Evolutionary conservation across 1,284 basidiomycete genomes (phyloP), one percentile per base, ranked within the genome.

Genomic region (Marasmius fiardii): DNA sequence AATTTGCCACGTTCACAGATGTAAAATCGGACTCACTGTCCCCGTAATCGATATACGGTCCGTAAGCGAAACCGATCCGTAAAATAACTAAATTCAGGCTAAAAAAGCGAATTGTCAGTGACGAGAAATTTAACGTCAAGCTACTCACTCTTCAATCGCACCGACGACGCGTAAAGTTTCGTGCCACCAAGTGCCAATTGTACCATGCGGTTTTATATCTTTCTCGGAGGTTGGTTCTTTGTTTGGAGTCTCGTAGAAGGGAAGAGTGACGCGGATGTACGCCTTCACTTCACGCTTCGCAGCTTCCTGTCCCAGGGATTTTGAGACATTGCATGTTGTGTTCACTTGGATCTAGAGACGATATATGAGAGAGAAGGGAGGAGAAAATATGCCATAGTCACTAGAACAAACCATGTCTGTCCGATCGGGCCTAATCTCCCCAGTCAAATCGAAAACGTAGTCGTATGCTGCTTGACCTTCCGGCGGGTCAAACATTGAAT

Each of bases 141-240:
- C n/a, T n/a, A n/a, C 39, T 56, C 66, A 90, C 86, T 83, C 80
- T 59, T 82, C 73, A 44, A 94, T 86, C n/a, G 81, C 80, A 37
- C 85, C 90, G 58, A 95, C 67, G 62, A 83, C 85, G 33, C 93
- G 81, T 41, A 92, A 71, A 1, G 88, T 83, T 74, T 95, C 93
- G 65, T 95, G 92, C 92, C 93, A 95, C 93, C 93, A 95, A 21
- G 78, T 82, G 11, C 93, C 92, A 53, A 87, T 74, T 4, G 85
- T 79, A 31, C 86, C 88, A 49, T 81, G 75, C 0, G 93, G 92
- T 65, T 88, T 88, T 35, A 88, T 72, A 58, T 89, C 85, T 65
- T 84, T 87, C 74, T 94, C 93, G 48, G 81, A 74, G 59, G 88
- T 82, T 12, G 77, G 64, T 24, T 80, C 76, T 69, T 88, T 91